A percentile compares a stretch with the other conserved stretches of the same genome.
Conservation (phyloP, 306 rosid genomes). For the Cyclanthera cordifolia region DNA sequence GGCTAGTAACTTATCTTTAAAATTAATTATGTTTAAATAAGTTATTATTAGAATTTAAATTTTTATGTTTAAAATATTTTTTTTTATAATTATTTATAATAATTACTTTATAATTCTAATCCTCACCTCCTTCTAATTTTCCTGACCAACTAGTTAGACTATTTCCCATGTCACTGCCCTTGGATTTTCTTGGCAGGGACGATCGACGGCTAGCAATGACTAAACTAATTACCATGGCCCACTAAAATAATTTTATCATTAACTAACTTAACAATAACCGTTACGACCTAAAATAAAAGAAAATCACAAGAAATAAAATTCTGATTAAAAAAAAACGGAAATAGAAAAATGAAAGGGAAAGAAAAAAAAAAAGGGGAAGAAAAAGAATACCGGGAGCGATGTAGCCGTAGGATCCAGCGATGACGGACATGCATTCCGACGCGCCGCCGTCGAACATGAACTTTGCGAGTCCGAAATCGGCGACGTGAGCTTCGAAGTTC, state of each 20-base stretch:
- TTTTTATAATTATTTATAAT: too few relatives aligned
- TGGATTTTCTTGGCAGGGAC: background rate
- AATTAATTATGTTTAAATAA: too few relatives aligned
- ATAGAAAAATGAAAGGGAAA: background rate
- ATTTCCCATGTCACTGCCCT: background rate
- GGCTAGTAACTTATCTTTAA: too few relatives aligned
- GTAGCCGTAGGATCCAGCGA: constrained; percentile 89
- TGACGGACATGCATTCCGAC: constrained; percentile 75
- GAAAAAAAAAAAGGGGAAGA: background rate
- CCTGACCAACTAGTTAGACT: background rate
- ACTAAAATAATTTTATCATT: background rate
- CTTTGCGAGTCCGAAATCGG: constrained; percentile 84
- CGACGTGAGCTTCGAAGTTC: constrained; percentile 72
- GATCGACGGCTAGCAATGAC: background rate
- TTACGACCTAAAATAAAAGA: background rate
- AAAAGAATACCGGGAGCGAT: constrained; percentile 69
- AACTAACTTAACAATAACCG: background rate
- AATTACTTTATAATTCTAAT: too few relatives aligned
- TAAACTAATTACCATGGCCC: background rate
- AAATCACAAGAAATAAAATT: too few relatives aligned
- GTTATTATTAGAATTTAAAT: too few relatives aligned
- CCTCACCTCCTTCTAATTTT: too few relatives aligned
- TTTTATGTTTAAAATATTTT: too few relatives aligned
- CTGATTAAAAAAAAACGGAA: background rate
- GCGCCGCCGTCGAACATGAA: constrained; percentile 59